Percentiles rank a stretch among this genome's conserved stretches.
These are phyloP conservation scores for Fraxinus dipetala DNA, from an alignment of 305 asterid genomes.

Conservation along the genomic window DNA sequence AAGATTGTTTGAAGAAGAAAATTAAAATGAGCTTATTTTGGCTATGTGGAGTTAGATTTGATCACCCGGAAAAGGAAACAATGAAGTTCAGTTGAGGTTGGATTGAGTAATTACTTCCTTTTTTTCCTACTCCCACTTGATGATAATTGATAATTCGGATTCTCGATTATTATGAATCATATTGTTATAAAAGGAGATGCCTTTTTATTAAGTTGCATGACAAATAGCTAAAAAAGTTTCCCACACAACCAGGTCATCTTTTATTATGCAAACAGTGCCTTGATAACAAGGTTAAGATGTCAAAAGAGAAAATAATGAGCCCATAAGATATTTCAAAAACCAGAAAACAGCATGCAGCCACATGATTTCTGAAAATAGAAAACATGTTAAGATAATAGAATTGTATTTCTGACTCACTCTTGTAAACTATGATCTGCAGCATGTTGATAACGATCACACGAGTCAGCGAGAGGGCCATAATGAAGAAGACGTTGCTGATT, in stretches of 20 bases:
- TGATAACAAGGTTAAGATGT: not conserved
- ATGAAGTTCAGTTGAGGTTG: not conserved
- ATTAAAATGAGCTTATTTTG: not conserved
- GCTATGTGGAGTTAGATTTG: not conserved
- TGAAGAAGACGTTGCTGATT: slow-evolving; percentile 92
- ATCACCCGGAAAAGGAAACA: not conserved
- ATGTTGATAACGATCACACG: slow-evolving; percentile 57
- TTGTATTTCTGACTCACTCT: slow-evolving; percentile 50
- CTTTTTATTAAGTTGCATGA: not conserved
- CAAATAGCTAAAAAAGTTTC: not conserved
- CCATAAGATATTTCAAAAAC: not conserved
- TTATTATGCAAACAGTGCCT: not conserved
- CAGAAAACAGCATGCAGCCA: not conserved
- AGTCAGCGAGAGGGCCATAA: slow-evolving; percentile 66
- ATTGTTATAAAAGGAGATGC: not conserved
- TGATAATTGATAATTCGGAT: not conserved
- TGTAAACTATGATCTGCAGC: slow-evolving; percentile 53
- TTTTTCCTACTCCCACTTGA: not conserved
- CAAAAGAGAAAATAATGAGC: not conserved
- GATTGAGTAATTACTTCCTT: not conserved
- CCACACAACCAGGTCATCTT: not conserved
- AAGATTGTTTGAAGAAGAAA: not conserved
- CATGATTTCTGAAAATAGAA: not conserved
- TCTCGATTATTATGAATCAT: not conserved
- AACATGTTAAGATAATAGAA: not conserved